phyloP scores from a whole-genome alignment of 2,329 filamentous ascomycete genomes.

The Metarhizium humberi region DNA sequence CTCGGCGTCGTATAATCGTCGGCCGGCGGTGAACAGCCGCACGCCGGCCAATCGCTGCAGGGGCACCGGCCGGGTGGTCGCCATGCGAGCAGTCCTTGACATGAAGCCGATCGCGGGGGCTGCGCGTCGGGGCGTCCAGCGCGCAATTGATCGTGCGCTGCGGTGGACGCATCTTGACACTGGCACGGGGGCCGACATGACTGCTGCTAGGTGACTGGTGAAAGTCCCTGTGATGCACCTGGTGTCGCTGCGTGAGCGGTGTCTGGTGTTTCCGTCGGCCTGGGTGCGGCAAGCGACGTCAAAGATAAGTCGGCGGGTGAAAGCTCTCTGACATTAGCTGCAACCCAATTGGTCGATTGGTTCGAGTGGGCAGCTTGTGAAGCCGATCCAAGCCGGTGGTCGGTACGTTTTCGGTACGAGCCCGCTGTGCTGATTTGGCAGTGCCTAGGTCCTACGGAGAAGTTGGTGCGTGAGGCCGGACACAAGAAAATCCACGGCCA shows the following conservation, averaged over 20 bases:
- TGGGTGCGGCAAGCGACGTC: background rate
- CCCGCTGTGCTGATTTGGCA: background rate
- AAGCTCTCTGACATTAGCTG: slow-evolving; percentile 8
- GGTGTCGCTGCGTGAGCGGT: background rate
- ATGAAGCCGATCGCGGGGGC: slow-evolving; percentile 13
- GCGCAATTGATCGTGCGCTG: slow-evolving; percentile 23
- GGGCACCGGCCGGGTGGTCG: slow-evolving; percentile 11
- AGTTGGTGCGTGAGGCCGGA: too few species aligned
- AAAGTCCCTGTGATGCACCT: background rate
- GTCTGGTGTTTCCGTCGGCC: background rate
- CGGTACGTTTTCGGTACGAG: background rate
- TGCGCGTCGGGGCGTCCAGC: slow-evolving; percentile 16
- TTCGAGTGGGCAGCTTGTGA: background rate
- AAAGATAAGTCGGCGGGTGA: background rate
- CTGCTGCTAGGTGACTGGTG: slow-evolving; percentile 7
- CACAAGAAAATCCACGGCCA: too few species aligned
- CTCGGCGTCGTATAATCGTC: slow-evolving; percentile 8
- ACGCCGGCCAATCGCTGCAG: slow-evolving; percentile 12
- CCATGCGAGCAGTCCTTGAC: slow-evolving; percentile 10
- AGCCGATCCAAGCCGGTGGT: slow-evolving; percentile 11
- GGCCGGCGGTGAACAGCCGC: slow-evolving; percentile 28
- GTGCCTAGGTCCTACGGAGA: too few species aligned
- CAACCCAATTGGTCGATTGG: slow-evolving; percentile 12
- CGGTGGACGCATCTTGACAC: slow-evolving; percentile 30
- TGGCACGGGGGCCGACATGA: slow-evolving; percentile 27